Evolutionary conservation across 345 rosid genomes (phyloP), one percentile per base, ranked within the genome.

Genomic region (Murraya koenigii): DNA sequence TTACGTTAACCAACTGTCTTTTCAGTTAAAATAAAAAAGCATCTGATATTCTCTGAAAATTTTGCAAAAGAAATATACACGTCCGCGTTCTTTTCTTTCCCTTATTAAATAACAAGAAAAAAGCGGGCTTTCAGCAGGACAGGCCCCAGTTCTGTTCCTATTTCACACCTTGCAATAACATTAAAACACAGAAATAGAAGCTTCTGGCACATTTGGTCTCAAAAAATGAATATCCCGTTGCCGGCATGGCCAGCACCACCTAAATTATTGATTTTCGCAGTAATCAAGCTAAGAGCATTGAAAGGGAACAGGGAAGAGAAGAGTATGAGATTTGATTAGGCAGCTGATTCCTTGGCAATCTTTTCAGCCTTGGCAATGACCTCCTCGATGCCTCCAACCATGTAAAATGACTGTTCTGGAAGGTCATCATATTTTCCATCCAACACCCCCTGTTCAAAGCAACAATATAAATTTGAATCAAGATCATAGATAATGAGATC

Each of bases 381-480:
- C 67, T 93, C 97, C 2, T 93, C 95, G 20, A 93, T 91, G 67
- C 97, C 97, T 62, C 95, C 97, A 71, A 92, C 92, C 97, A 92
- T 90, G 82, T 92, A 92, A 78, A 92, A 92, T 7, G 97, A 89
- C 77, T 92, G 97, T 62, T 93, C 93, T 17, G 97, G 54, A 56
- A 93, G 95, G 78, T 91, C 97, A 71, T 93, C 98, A 32, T 86
- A 93, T 81, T 89, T 91, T 23, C 97, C 97, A 68, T 93, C 97
- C 89, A 93, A 86, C 35, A 93, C 92, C 3, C 97, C 94, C 96
- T 93, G 88, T 54, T 71, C 60, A 65, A 36, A 33, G n/a, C 67
- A 54, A 26, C 69, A 75, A 10, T 1, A 39, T 9, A 60, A 59
- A 58, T 30, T 75, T 20, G 7, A 32, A 26, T 67, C 69, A 74